Evolutionary conservation across 495 filamentous ascomycete genomes (phyloP), one percentile per base, ranked within the genome.

Genomic region (Letharia columbiana): DNA sequence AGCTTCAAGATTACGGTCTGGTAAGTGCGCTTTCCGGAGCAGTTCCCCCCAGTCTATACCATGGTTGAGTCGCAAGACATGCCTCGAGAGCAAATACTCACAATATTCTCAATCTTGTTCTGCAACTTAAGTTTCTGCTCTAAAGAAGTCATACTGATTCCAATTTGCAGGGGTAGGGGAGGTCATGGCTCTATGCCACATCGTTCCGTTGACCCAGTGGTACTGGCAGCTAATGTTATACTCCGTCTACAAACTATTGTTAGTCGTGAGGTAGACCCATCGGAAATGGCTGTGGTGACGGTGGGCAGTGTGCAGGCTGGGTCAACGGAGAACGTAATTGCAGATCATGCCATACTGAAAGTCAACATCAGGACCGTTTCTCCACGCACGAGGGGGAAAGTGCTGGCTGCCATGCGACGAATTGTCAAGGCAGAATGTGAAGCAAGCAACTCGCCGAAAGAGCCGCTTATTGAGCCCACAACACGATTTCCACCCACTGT

Each of bases 181-280:
- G 82, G 81, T 0, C 83, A 85, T 66, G 82, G 78, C 0, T 80
- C 77, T 2, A 72, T 73, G 66, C 83, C 83, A 4, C 81, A 84
- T 75, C 73, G 75, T 60, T 77, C 75, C 5, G 75, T 84, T 3
- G 82, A 84, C 63, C 83, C 82, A 5, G 80, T 77, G 4, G 64
- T 84, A 2, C 68, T 85, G 4, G 83, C 82, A 31, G 75, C 77
- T 12, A 73, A 77, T 66, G 75, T 82, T 23, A 79, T 85, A 18
- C 65, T 81, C 0, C 66, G 80, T 41, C 64, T 85, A 54, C 82
- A 84, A 66, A 74, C 72, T 35, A 79, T 85, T 50, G 81, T 84
- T 31, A 80, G 76, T 59, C 67, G 83, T 18, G 82, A 83, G 69
- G 69, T 81, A 7, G 70, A 80, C 59, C 81, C 82, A 1, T 75